Percentiles rank a stretch among this genome's conserved stretches.
phyloP scores from a whole-genome alignment of 1,284 basidiomycete genomes.

The Leucoagaricus sp. region DNA sequence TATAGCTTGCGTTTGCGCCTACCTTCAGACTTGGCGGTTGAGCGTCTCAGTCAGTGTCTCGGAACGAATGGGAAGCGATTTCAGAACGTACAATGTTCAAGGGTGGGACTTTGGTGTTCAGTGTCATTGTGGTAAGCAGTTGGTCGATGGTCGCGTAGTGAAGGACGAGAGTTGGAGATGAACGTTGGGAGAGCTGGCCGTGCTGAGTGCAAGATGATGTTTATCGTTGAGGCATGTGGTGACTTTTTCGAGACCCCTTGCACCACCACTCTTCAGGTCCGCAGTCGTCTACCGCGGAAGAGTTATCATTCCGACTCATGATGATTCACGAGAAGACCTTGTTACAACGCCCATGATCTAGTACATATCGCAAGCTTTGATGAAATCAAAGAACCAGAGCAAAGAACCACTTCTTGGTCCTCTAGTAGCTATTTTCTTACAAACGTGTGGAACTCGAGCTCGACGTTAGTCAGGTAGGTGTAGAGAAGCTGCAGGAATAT shows the following conservation, averaged over 20 bases:
- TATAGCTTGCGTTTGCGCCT: not conserved
- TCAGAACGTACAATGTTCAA: not conserved
- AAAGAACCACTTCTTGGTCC: no score
- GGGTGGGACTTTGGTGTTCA: not conserved
- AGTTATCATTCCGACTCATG: not conserved
- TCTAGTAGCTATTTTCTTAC: no score
- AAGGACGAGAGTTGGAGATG: not conserved
- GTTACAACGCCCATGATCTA: not conserved
- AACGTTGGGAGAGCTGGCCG: not conserved
- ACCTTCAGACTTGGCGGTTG: constrained; percentile 1
- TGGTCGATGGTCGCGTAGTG: not conserved
- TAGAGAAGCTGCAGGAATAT: not conserved
- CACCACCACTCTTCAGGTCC: not conserved
- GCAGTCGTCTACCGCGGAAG: constrained; percentile 4
- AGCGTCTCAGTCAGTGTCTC: not conserved
- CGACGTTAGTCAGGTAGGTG: not conserved
- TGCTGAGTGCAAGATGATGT: not conserved
- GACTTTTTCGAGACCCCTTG: not conserved
- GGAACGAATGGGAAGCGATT: not conserved
- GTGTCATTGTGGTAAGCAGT: not conserved
- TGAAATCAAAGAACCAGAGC: not conserved
- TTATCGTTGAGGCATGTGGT: not conserved
- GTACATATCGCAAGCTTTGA: not conserved
- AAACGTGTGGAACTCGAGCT: not conserved
- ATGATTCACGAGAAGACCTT: not conserved